Evolutionary conservation across 805 yeast genomes (phyloP).

Genomic region (Zygotorulaspora chibaensis): DNA sequence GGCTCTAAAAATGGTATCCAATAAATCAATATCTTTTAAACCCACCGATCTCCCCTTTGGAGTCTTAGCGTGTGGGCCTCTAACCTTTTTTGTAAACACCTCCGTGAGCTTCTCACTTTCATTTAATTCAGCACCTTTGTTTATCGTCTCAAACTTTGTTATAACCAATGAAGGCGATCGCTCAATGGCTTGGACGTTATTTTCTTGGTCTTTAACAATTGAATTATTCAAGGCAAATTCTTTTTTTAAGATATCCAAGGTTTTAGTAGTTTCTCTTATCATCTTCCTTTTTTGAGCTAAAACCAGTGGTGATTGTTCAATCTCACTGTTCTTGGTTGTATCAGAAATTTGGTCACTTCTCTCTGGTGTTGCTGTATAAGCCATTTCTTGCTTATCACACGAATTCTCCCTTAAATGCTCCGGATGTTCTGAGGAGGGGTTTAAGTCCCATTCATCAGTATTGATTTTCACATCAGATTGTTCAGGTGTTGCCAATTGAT

Average conservation of each 20-base stretch:
- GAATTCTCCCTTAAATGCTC: neutral
- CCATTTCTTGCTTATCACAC: neutral
- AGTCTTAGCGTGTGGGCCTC: neutral
- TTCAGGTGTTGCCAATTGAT: conserved; percentile 19
- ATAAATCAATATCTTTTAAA: conserved; percentile 20
- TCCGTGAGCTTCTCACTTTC: conserved; percentile 1
- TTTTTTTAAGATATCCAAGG: conserved; percentile 14
- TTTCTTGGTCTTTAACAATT: conserved; percentile 3
- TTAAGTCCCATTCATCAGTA: conserved; percentile 20
- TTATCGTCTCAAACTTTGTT: conserved; percentile 11
- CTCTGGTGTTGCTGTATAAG: conserved; percentile 5
- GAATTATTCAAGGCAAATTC: conserved; percentile 13
- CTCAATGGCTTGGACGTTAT: neutral
- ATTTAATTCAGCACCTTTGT: neutral
- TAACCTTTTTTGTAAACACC: neutral
- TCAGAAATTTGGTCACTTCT: neutral
- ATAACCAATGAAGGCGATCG: conserved; percentile 19
- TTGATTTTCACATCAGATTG: conserved; percentile 10
- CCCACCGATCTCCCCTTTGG: conserved; percentile 14
- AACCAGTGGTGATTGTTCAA: conserved; percentile 26
- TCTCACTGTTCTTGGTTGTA: conserved; percentile 1
- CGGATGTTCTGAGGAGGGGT: conserved; percentile 6
- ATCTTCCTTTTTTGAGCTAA: conserved; percentile 23
- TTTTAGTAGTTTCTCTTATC: conserved; percentile 19
- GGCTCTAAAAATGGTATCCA: conserved; percentile 26